phyloP scores from a whole-genome alignment of 2,329 filamentous ascomycete genomes.

The Aspergillus jensenii region DNA sequence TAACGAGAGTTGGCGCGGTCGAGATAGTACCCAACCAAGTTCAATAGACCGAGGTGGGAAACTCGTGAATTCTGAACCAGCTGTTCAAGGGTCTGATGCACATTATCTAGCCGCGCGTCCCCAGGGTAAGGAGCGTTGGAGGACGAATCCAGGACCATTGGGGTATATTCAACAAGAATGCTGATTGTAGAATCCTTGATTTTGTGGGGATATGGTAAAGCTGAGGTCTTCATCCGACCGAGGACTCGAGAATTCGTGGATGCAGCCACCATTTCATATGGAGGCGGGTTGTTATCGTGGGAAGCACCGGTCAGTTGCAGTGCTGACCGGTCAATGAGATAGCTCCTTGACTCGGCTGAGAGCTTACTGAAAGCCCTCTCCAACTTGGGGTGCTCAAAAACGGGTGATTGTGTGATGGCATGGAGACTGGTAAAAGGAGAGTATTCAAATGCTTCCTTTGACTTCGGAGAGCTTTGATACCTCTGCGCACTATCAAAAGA shows the following conservation, averaged over 20 bases:
- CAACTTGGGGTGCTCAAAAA: constrained; percentile 14
- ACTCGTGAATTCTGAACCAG: constrained; percentile 43
- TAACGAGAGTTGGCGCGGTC: constrained; percentile 59
- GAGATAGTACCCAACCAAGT: constrained; percentile 53
- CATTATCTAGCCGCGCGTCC: constrained; percentile 33
- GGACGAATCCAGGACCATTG: constrained; percentile 39
- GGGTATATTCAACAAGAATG: constrained; percentile 43
- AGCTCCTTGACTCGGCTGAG: constrained; percentile 29
- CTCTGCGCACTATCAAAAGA: constrained; percentile 37
- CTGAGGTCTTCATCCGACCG: constrained; percentile 40
- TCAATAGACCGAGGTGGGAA: constrained; percentile 42
- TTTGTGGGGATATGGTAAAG: constrained; percentile 33
- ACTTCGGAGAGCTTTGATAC: constrained; percentile 22
- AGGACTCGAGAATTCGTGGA: constrained; percentile 43
- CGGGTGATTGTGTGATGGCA: constrained; percentile 6
- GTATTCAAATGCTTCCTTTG: constrained; percentile 25
- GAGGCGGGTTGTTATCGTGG: constrained; percentile 42
- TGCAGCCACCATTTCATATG: constrained; percentile 44
- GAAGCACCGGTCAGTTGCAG: constrained; percentile 40
- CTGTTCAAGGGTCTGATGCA: constrained; percentile 40
- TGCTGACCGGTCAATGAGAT: constrained; percentile 41
- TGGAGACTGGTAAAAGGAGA: constrained; percentile 23
- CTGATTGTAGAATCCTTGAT: constrained; percentile 38
- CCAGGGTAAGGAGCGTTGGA: constrained; percentile 28
- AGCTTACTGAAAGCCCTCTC: constrained; percentile 24